phyloP scores from a whole-genome alignment of 139 green algal species.

The Closterium sp. region DNA sequence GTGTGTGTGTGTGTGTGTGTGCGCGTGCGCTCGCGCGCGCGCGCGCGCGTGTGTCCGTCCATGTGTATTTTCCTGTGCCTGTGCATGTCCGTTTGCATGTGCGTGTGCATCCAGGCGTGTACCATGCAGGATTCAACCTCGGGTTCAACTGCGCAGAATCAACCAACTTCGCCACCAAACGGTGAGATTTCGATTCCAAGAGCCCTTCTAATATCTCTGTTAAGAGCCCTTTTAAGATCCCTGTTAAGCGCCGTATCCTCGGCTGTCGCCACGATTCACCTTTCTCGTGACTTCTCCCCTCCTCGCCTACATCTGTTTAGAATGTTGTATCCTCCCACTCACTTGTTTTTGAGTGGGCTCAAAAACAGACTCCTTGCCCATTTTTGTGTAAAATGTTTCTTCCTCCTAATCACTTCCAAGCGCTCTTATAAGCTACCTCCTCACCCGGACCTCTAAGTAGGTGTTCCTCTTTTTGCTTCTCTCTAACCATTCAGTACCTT shows the following conservation, averaged over 20 bases:
- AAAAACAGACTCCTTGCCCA: not conserved
- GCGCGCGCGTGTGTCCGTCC: not conserved
- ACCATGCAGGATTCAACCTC: conserved; percentile 74
- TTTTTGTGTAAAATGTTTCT: no score
- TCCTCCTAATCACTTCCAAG: no score
- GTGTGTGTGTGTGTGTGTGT: not conserved
- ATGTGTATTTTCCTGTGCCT: not conserved
- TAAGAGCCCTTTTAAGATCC: not conserved
- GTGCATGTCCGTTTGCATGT: not conserved
- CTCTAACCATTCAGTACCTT: no score
- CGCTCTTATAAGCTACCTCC: no score
- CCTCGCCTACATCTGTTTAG: not conserved
- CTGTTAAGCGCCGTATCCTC: no score
- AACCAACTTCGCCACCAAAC: conserved; percentile 74
- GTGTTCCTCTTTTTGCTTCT: no score
- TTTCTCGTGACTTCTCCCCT: not conserved
- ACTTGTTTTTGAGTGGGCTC: no score
- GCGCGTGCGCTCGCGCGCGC: no score
- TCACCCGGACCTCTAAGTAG: no score
- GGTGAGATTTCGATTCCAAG: not conserved
- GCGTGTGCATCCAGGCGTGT: conserved; percentile 40
- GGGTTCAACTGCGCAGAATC: conserved; percentile 81
- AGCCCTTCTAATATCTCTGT: not conserved
- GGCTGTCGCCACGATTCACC: not conserved
- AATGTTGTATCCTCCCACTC: no score